Percentiles rank a stretch among this genome's conserved stretches.
Evolutionary conservation across 1,284 basidiomycete genomes (phyloP).

Genomic region (Butyriboletus appendiculatus): DNA sequence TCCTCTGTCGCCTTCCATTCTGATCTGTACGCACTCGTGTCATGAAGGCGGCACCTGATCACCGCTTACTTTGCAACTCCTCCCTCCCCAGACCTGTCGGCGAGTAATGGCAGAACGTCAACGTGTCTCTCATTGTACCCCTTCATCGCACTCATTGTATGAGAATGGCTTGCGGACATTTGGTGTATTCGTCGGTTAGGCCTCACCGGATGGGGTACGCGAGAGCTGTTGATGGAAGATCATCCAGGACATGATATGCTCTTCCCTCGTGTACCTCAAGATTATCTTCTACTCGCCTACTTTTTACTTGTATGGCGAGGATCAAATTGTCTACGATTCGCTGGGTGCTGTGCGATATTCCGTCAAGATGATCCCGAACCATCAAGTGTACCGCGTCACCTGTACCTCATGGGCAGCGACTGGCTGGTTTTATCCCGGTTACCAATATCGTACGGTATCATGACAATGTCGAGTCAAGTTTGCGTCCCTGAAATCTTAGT

Average conservation of each 20-base stretch:
- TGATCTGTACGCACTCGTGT: conserved; percentile 28
- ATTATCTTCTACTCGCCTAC: neutral
- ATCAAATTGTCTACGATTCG: too few relatives aligned
- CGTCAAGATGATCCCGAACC: too few relatives aligned
- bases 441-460: too few relatives aligned
- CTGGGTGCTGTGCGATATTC: too few relatives aligned
- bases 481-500: too few relatives aligned
- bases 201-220: neutral
- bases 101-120: conserved; percentile 27
- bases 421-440: too few relatives aligned
- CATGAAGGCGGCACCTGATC: conserved; percentile 36
- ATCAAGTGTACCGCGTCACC: too few relatives aligned
- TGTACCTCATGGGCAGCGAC: too few relatives aligned
- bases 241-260: conserved; percentile 8
- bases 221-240: conserved; percentile 14
- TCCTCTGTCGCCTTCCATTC: conserved; percentile 38
- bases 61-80: conserved; percentile 28
- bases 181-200: conserved; percentile 13
- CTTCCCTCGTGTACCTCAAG: conserved; percentile 1
- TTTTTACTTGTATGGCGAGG: too few relatives aligned
- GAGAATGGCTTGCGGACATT: conserved; percentile 8
- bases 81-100: conserved; percentile 15
- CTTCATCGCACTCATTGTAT: conserved; percentile 33
- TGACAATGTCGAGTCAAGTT: too few relatives aligned
- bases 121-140: conserved; percentile 1